Percentiles rank a stretch among this genome's conserved stretches.
phyloP scores from a whole-genome alignment of 352 stramenopile genomes.

The Phytophthora hibernalis region DNA sequence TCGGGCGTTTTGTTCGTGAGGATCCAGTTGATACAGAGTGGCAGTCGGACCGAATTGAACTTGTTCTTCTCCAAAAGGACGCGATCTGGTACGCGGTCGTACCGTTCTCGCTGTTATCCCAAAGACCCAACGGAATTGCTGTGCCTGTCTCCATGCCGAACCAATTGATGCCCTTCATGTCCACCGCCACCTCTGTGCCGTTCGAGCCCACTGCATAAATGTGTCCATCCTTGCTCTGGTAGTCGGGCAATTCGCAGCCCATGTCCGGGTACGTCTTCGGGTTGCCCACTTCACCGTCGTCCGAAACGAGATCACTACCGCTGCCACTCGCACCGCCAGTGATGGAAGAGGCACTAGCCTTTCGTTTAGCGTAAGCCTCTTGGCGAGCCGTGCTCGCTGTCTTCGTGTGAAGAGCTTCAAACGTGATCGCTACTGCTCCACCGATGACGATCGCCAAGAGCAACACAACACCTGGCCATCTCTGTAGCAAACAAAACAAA shows the following conservation, averaged over 20 bases:
- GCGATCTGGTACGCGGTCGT: conserved; percentile 81
- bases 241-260: conserved; percentile 71
- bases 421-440: conserved; percentile 36
- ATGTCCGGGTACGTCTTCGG: conserved; percentile 75
- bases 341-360: conserved; percentile 21
- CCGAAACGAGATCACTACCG: conserved; percentile 57
- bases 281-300: conserved; percentile 76
- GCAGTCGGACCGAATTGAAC: conserved; percentile 78
- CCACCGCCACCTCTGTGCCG: conserved; percentile 56
- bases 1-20: conserved; percentile 63
- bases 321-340: conserved; percentile 27
- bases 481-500: conserved; percentile 15
- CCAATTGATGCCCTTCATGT: conserved; percentile 87
- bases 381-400: conserved; percentile 18
- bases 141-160: conserved; percentile 77
- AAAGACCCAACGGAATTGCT: conserved; percentile 71
- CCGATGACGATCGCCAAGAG: conserved; percentile 44
- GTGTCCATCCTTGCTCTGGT: conserved; percentile 70
- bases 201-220: conserved; percentile 55
- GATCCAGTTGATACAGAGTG: conserved; percentile 66
- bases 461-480: conserved; percentile 54
- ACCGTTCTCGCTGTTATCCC: conserved; percentile 75
- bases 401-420: conserved; percentile 32
- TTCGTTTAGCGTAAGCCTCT: conserved; percentile 34
- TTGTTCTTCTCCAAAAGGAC: conserved; percentile 77